Percentiles rank a stretch among this genome's conserved stretches.
phyloP scores from a whole-genome alignment of 441 rosid genomes.

The Corymbia calophylla region DNA sequence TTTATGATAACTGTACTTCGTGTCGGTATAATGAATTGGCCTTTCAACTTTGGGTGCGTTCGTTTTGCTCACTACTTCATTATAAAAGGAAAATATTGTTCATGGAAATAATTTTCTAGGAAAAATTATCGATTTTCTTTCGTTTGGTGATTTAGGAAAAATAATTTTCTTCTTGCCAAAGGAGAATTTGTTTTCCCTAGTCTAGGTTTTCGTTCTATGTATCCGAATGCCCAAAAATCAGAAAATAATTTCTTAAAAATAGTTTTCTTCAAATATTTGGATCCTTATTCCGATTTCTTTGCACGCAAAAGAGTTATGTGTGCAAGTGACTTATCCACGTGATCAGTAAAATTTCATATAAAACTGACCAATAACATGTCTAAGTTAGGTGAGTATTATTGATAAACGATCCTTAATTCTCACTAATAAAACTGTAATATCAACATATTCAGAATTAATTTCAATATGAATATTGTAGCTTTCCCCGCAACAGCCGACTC shows the following conservation, averaged over 20 bases:
- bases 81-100: not conserved
- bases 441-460: not conserved
- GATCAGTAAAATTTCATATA: not conserved
- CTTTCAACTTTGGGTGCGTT: not conserved
- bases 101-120: not conserved
- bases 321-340: not conserved
- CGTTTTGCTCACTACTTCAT: not conserved
- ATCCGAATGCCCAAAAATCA: not conserved
- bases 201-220: not conserved
- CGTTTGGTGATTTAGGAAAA: not conserved
- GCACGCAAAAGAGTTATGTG: not conserved
- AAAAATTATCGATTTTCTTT: not conserved
- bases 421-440: not conserved
- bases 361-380: not conserved
- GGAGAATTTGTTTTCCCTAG: not conserved
- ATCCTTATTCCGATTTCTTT: not conserved
- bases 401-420: not conserved
- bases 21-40: not conserved
- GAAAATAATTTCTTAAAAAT: not conserved
- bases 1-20: not conserved
- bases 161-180: not conserved
- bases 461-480: not conserved
- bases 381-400: not conserved
- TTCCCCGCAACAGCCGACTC: not conserved
- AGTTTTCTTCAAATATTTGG: not conserved